phyloP scores from a whole-genome alignment of 208 protist species.

The Trypanosoma lewisi region DNA sequence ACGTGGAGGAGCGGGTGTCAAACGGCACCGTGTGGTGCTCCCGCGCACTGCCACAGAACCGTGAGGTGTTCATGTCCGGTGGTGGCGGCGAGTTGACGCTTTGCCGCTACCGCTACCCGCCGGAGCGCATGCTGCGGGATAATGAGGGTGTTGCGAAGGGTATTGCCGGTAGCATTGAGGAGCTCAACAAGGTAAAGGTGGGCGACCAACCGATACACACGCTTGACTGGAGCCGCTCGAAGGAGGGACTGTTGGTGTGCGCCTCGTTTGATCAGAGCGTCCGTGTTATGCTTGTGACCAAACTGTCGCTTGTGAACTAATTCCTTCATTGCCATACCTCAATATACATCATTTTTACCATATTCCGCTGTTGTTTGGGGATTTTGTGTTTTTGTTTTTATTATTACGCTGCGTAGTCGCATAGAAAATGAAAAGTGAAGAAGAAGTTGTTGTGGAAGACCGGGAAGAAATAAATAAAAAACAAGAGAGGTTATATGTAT shows the following conservation, averaged over 20 bases:
- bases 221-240: conserved; percentile 79
- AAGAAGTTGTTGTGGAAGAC: neutral
- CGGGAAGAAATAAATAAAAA: too few relatives aligned
- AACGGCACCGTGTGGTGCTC: conserved; percentile 88
- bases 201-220: conserved; percentile 88
- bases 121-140: conserved; percentile 75
- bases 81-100: conserved; percentile 89
- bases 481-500: too few relatives aligned
- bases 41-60: conserved; percentile 88
- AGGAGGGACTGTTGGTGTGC: conserved; percentile 83
- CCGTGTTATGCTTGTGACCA: conserved; percentile 85
- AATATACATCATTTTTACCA: neutral
- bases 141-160: conserved; percentile 63
- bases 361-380: neutral
- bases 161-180: conserved; percentile 70
- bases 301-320: conserved; percentile 65
- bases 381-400: neutral
- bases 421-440: too few relatives aligned
- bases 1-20: conserved; percentile 79
- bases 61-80: conserved; percentile 87
- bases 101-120: conserved; percentile 88
- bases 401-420: too few relatives aligned
- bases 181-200: conserved; percentile 82
- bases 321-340: neutral
- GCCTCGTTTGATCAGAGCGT: conserved; percentile 86